Evolutionary conservation across 176 grass and related monocot genomes (phyloP).

Genomic region (Raddia distichophylla): DNA sequence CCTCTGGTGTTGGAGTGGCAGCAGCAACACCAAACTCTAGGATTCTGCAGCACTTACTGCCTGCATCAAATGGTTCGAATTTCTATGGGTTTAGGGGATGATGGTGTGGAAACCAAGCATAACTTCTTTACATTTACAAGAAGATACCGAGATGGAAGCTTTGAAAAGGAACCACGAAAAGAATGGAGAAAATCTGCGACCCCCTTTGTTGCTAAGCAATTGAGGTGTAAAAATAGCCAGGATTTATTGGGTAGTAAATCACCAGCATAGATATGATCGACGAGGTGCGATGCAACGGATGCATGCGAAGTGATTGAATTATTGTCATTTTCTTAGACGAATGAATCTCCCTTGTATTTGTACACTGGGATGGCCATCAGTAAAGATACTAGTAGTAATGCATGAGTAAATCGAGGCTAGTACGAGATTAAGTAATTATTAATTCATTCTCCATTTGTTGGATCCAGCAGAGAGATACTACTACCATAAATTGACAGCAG

Average conservation of each 20-base stretch:
- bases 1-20: not conserved
- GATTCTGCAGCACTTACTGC: not conserved
- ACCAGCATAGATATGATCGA: not conserved
- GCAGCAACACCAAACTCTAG: not conserved
- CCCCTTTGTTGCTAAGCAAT: slow-evolving; percentile 13
- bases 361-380: not conserved
- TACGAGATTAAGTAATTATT: not conserved
- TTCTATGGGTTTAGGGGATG: slow-evolving; percentile 5
- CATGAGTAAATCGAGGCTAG: not conserved
- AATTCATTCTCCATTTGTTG: not conserved
- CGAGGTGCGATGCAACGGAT: not conserved
- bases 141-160: slow-evolving; percentile 22
- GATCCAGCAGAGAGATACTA: not conserved
- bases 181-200: no score
- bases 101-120: slow-evolving; percentile 32
- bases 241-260: slow-evolving; percentile 15
- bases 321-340: not conserved
- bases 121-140: slow-evolving; percentile 33
- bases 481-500: not conserved
- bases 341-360: slow-evolving; percentile 12
- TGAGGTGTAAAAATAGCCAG: not conserved
- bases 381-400: not conserved
- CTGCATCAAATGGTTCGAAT: slow-evolving; percentile 21
- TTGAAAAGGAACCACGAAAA: not conserved
- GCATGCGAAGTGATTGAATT: not conserved